Conservation (phyloP, 2,329 filamentous ascomycete genomes). For the Cladosporium sp. region DNA sequence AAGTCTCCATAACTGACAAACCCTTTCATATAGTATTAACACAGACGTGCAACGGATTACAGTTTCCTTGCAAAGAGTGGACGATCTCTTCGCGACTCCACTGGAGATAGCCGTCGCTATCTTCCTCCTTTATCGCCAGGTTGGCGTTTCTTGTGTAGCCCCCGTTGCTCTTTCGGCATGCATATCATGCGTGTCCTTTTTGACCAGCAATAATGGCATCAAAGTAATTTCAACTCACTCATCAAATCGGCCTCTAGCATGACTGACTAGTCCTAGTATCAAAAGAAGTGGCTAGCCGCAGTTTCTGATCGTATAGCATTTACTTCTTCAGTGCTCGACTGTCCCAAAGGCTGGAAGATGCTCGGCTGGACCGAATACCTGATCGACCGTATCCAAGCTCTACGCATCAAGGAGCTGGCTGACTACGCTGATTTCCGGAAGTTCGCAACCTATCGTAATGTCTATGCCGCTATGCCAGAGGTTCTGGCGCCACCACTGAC, state of each 20-base stretch:
- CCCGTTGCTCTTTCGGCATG: constrained; percentile 21
- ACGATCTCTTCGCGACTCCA: constrained; percentile 26
- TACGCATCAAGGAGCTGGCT: constrained; percentile 23
- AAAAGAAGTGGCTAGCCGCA: constrained; percentile 23
- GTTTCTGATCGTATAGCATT: constrained; percentile 23
- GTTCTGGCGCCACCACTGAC: constrained; percentile 22
- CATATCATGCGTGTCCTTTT: constrained; percentile 22
- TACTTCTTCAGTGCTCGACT: constrained; percentile 24
- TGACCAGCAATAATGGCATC: constrained; percentile 21
- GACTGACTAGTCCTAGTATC: constrained; percentile 16
- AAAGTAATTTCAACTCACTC: not conserved
- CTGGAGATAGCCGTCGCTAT: constrained; percentile 26
- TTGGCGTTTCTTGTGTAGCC: constrained; percentile 24
- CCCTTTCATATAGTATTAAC: constrained; percentile 15
- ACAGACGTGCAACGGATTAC: constrained; percentile 24
- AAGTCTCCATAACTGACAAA: not conserved
- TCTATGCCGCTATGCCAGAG: constrained; percentile 20
- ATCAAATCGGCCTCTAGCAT: not conserved
- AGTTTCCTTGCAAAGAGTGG: constrained; percentile 19
- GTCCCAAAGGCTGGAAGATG: constrained; percentile 26
- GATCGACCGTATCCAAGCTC: constrained; percentile 23
- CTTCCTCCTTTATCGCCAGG: constrained; percentile 22
- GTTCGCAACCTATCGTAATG: constrained; percentile 26
- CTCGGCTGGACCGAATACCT: constrained; percentile 24
- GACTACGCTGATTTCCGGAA: constrained; percentile 24